These are phyloP conservation scores for Amoeboaphelidium occidentale DNA, from an alignment of 371 early-diverging fungal genomes.

Conservation along the genomic window DNA sequence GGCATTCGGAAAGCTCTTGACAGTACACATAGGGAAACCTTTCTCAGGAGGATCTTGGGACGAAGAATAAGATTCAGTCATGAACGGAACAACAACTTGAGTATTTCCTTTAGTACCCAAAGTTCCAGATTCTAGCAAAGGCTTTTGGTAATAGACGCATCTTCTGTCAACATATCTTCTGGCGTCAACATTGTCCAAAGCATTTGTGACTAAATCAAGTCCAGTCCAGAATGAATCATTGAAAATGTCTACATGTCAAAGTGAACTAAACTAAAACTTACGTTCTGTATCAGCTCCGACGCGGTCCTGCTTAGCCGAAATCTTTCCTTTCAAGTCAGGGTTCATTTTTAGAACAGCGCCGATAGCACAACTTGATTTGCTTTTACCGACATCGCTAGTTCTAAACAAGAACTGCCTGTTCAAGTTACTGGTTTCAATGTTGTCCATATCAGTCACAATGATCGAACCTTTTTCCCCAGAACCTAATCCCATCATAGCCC, in stretches of 20 bases:
- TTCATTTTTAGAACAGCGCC: constrained; percentile 83
- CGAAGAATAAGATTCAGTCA: constrained; percentile 97
- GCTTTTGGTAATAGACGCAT: constrained; percentile 85
- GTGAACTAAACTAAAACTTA: constrained; percentile 1
- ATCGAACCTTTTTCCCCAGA: constrained; percentile 59
- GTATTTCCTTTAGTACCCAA: constrained; percentile 99
- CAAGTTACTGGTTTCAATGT: constrained; percentile 91
- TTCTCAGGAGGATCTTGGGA: constrained; percentile 98
- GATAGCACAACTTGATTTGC: constrained; percentile 89
- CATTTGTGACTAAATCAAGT: constrained; percentile 89
- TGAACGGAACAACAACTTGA: constrained; percentile 76
- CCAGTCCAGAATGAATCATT: constrained; percentile 77
- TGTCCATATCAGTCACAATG: constrained; percentile 97
- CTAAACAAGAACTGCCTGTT: constrained; percentile 97
- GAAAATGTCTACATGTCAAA: constrained; percentile 33
- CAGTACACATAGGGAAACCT: constrained; percentile 96
- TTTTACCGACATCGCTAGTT: constrained; percentile 65
- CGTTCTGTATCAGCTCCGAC: constrained; percentile 89
- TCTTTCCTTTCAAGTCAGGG: constrained; percentile 51
- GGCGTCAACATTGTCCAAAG: constrained; percentile 98
- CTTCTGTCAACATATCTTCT: constrained; percentile 95
- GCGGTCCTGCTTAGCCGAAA: constrained; percentile 71
- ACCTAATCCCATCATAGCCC: constrained; percentile 97
- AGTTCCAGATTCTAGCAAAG: constrained; percentile 96
- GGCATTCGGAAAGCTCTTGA: constrained; percentile 97